phyloP scores from a whole-genome alignment of 2,329 filamentous ascomycete species.

The Thermomyces lanuginosus region DNA sequence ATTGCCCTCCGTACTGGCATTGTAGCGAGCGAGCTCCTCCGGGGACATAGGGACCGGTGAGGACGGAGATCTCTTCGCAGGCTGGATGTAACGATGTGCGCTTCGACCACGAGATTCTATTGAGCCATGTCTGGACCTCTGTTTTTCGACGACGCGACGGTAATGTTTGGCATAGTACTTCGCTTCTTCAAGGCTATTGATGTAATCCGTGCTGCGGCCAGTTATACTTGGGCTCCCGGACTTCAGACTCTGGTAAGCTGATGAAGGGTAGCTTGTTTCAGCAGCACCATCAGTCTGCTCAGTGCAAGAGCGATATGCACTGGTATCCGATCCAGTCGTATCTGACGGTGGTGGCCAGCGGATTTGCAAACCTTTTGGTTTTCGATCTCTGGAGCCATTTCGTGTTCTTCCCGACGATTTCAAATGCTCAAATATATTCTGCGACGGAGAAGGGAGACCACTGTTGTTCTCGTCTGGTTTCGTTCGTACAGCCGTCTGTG shows the following conservation, averaged over 20 bases:
- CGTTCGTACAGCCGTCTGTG: constrained; percentile 50
- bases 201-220: constrained; percentile 60
- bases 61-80: constrained; percentile 72
- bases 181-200: constrained; percentile 68
- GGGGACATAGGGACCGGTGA: constrained; percentile 91
- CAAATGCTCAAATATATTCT: constrained; percentile 45
- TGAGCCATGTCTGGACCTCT: constrained; percentile 43
- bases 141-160: constrained; percentile 32
- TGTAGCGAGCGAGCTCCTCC: constrained; percentile 47
- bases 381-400: constrained; percentile 54
- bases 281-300: constrained; percentile 40
- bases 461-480: constrained; percentile 43
- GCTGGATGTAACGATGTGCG: constrained; percentile 50
- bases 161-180: constrained; percentile 43
- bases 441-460: constrained; percentile 51
- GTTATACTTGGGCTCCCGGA: constrained; percentile 42
- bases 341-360: constrained; percentile 37
- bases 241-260: constrained; percentile 32
- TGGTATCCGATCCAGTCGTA: constrained; percentile 29
- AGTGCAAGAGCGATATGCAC: constrained; percentile 41
- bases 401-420: constrained; percentile 44
- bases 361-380: constrained; percentile 58
- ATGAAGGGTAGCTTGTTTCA: constrained; percentile 19
- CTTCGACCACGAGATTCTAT: constrained; percentile 51
- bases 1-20: constrained; percentile 32